These are phyloP conservation scores for Phanerochaete carnosa DNA, from an alignment of 768 basidiomycete genomes.

Conservation along the genomic window DNA sequence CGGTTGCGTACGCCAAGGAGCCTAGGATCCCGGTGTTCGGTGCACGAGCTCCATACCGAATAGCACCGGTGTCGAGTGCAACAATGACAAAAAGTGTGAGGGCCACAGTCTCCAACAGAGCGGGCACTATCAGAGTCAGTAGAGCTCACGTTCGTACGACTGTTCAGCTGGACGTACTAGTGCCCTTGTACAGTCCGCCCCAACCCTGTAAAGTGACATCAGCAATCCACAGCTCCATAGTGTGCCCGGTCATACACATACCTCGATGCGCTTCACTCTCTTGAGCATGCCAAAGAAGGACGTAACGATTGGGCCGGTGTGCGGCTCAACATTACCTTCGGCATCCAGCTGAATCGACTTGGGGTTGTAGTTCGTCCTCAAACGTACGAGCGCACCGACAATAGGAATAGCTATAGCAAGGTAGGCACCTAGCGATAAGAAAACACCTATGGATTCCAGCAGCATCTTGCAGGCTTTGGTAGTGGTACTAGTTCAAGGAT, in stretches of 20 bases:
- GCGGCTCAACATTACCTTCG: slow-evolving; percentile 71
- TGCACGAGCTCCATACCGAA: slow-evolving; percentile 60
- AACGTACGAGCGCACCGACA: slow-evolving; percentile 64
- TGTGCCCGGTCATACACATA: slow-evolving; percentile 24
- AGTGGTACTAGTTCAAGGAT: slow-evolving; percentile 2
- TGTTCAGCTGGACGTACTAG: slow-evolving; percentile 41
- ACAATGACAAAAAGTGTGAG: slow-evolving; percentile 56
- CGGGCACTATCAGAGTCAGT: slow-evolving; percentile 39
- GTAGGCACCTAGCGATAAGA: slow-evolving; percentile 54
- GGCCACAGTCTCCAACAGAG: slow-evolving; percentile 44
- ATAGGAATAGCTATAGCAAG: slow-evolving; percentile 51
- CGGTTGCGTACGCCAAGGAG: slow-evolving; percentile 59
- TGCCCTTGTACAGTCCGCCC: slow-evolving; percentile 77
- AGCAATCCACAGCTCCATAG: neutral
- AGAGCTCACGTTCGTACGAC: slow-evolving; percentile 26
- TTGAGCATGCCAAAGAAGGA: slow-evolving; percentile 72
- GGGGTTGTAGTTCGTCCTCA: slow-evolving; percentile 81
- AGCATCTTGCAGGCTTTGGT: slow-evolving; percentile 15
- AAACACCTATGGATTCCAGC: slow-evolving; percentile 30
- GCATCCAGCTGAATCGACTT: slow-evolving; percentile 78
- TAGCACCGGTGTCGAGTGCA: slow-evolving; percentile 53
- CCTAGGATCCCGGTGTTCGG: slow-evolving; percentile 57
- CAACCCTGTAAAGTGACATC: slow-evolving; percentile 42
- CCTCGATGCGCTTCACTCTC: slow-evolving; percentile 73
- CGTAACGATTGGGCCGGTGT: slow-evolving; percentile 70